Evolutionary conservation across 2,329 filamentous ascomycete species (phyloP).

Genomic region (Colletotrichum nymphaeae): DNA sequence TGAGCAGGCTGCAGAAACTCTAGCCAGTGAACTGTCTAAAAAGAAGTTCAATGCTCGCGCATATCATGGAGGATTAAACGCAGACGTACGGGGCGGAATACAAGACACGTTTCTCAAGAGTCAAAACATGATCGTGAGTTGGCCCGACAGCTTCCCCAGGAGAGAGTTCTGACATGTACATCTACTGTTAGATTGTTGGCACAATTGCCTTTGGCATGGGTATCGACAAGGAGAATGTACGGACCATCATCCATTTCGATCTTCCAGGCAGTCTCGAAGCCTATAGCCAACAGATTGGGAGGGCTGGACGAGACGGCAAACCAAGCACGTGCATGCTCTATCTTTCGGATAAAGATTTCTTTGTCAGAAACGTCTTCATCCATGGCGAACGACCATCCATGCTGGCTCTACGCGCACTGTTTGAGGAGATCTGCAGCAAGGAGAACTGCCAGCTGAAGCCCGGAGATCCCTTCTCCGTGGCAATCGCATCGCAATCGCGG

Average conservation of each 20-base stretch:
- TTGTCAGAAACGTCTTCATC: conserved; percentile 69
- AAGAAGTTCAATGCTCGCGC: conserved; percentile 54
- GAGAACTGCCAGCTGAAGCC: conserved; percentile 44
- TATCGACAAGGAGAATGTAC: conserved; percentile 66
- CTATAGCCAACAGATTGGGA: conserved; percentile 68
- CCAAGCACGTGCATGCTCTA: conserved; percentile 68
- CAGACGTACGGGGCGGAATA: conserved; percentile 54
- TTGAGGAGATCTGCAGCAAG: conserved; percentile 62
- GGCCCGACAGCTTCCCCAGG: accelerated
- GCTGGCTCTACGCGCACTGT: conserved; percentile 57
- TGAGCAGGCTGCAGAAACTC: conserved; percentile 53
- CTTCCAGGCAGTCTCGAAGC: conserved; percentile 64
- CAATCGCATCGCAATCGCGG: conserved; percentile 55
- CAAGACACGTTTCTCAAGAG: conserved; percentile 65
- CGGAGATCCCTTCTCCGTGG: conserved; percentile 59
- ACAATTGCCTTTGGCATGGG: conserved; percentile 72
- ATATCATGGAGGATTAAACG: conserved; percentile 64
- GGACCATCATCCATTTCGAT: conserved; percentile 65
- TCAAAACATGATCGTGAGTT: conserved; percentile 49
- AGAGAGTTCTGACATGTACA: background rate
- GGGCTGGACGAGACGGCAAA: conserved; percentile 65
- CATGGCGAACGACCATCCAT: conserved; percentile 68
- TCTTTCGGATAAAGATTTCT: conserved; percentile 67
- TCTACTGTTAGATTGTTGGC: conserved; percentile 52
- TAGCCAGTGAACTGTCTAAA: conserved; percentile 51